These are phyloP conservation scores for Cytidiella melzeri DNA, from an alignment of 768 basidiomycete species.

Conservation along the genomic window DNA sequence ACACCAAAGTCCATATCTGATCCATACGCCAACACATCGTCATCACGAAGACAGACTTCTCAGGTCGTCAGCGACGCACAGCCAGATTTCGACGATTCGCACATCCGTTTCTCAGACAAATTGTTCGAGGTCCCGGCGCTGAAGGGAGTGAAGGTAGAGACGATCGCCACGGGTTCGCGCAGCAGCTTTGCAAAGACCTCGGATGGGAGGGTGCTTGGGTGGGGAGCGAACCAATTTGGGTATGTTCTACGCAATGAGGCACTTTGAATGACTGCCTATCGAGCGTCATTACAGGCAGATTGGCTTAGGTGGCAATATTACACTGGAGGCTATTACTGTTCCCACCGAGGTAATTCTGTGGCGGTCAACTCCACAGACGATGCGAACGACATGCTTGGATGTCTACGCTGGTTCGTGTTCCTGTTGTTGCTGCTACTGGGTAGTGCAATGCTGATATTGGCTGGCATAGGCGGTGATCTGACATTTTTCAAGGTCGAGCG, in stretches of 20 bases:
- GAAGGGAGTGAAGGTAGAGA: conserved; percentile 52
- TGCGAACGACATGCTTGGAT: conserved; percentile 53
- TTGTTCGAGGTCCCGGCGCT: conserved; percentile 77
- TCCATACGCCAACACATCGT: conserved; percentile 43
- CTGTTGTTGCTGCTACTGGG: not conserved
- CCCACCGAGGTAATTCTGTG: conserved; percentile 83
- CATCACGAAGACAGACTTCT: conserved; percentile 31
- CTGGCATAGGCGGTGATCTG: conserved; percentile 57
- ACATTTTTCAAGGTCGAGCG: conserved; percentile 74
- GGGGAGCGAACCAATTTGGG: conserved; percentile 90
- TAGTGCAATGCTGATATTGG: not conserved
- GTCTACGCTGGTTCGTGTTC: conserved; percentile 53
- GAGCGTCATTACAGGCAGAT: conserved; percentile 60
- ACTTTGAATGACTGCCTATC: not conserved
- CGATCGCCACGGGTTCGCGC: conserved; percentile 66
- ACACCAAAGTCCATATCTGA: conserved; percentile 49
- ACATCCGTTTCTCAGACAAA: conserved; percentile 59
- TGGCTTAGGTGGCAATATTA: conserved; percentile 61
- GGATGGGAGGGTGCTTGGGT: conserved; percentile 72
- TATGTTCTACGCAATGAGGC: conserved; percentile 25
- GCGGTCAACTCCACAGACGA: conserved; percentile 43
- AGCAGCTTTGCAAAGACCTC: conserved; percentile 69
- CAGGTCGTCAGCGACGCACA: conserved; percentile 24
- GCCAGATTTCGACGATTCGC: conserved; percentile 28
- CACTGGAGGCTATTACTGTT: conserved; percentile 62